Evolutionary conservation across 2,329 filamentous ascomycete genomes (phyloP).

Genomic region (Amesomyces nigricolor): DNA sequence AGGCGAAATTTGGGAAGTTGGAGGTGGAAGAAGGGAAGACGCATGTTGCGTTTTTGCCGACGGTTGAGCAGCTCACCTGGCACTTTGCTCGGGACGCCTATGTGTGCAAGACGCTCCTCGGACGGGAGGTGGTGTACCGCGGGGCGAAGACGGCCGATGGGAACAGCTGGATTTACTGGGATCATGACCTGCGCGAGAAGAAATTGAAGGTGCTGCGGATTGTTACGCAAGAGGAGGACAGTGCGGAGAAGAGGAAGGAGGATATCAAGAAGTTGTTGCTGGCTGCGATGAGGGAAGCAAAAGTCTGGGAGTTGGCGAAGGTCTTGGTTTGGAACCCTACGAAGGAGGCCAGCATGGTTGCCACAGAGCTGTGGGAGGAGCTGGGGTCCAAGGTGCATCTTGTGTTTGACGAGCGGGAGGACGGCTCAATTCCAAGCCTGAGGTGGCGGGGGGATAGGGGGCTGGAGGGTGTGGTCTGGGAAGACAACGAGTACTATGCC

Average conservation of each 20-base stretch:
- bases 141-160: slow-evolving; percentile 28
- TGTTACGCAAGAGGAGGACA: slow-evolving; percentile 22
- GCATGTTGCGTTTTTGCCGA: slow-evolving; percentile 32
- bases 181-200: slow-evolving; percentile 32
- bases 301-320: slow-evolving; percentile 29
- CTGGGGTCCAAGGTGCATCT: slow-evolving; percentile 32
- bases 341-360: slow-evolving; percentile 24
- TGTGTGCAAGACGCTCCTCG: slow-evolving; percentile 24
- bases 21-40: slow-evolving; percentile 25
- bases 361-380: slow-evolving; percentile 31
- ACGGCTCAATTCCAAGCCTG: slow-evolving; percentile 32
- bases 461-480: slow-evolving; percentile 27
- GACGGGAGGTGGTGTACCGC: slow-evolving; percentile 18
- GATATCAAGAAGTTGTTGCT: slow-evolving; percentile 28
- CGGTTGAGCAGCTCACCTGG: slow-evolving; percentile 28
- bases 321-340: slow-evolving; percentile 35
- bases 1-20: slow-evolving; percentile 20
- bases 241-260: slow-evolving; percentile 14
- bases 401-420: slow-evolving; percentile 30
- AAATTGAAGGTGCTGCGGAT: slow-evolving; percentile 30
- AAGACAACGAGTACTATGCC: slow-evolving; percentile 30
- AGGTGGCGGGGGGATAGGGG: slow-evolving; percentile 32
- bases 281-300: slow-evolving; percentile 32
- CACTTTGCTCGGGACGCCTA: slow-evolving; percentile 31
- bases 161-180: slow-evolving; percentile 32